Percentiles rank a stretch among this genome's conserved stretches.
phyloP scores from a whole-genome alignment of 2,329 filamentous ascomycete genomes.

The Aspergillus sp. region DNA sequence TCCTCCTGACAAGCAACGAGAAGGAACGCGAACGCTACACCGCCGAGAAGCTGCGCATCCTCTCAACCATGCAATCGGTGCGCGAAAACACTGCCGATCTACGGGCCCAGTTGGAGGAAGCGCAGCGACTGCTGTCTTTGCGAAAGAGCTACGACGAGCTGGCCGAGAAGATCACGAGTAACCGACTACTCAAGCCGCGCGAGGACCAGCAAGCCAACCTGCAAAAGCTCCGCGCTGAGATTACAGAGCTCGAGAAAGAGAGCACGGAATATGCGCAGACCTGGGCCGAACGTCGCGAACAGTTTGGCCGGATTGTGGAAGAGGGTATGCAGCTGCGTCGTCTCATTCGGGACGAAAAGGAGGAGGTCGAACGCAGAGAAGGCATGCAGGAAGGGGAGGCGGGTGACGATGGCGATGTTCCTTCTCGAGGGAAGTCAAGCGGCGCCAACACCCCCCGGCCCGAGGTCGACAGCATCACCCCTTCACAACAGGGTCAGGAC shows the following conservation, averaged over 20 bases:
- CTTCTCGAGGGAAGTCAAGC: constrained; percentile 49
- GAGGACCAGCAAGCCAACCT: constrained; percentile 78
- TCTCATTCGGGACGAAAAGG: constrained; percentile 90
- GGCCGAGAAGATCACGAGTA: constrained; percentile 81
- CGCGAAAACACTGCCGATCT: constrained; percentile 71
- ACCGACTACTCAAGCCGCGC: constrained; percentile 75
- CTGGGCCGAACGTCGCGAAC: constrained; percentile 79
- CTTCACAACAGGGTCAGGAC: constrained; percentile 33
- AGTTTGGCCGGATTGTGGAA: constrained; percentile 85
- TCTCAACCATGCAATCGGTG: constrained; percentile 74
- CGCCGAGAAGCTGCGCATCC: constrained; percentile 74
- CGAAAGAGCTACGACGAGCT: constrained; percentile 86
- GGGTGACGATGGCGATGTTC: constrained; percentile 52
- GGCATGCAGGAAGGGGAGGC: constrained; percentile 69
- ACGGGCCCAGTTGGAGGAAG: constrained; percentile 71
- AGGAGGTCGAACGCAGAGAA: constrained; percentile 84
- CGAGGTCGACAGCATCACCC: constrained; percentile 46
- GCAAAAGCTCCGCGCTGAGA: constrained; percentile 82
- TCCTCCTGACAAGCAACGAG: constrained; percentile 78
- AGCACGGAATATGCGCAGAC: constrained; percentile 76
- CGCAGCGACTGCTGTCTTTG: constrained; percentile 71
- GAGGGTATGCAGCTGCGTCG: constrained; percentile 84
- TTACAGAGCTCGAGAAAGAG: constrained; percentile 80
- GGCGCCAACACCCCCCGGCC: constrained; percentile 50
- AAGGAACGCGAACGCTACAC: constrained; percentile 82